phyloP scores from a whole-genome alignment of 2,329 filamentous ascomycete genomes.

The Fusarium pseudograminearum region DNA sequence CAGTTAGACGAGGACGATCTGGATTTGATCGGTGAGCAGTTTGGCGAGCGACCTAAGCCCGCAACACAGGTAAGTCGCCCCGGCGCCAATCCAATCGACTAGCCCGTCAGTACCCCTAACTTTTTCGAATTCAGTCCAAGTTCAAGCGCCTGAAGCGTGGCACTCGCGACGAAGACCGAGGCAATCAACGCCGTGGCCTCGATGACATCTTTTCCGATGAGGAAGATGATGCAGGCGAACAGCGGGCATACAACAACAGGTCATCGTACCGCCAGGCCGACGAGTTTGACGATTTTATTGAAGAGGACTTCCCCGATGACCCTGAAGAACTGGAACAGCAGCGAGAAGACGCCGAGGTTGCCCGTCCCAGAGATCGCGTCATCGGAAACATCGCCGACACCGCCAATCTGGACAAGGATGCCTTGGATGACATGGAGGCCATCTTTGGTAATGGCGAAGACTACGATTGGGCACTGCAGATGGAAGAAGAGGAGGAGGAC shows the following conservation, averaged over 20 bases:
- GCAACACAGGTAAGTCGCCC: constrained; percentile 74
- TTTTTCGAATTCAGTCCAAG: constrained; percentile 71
- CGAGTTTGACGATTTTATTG: constrained; percentile 96
- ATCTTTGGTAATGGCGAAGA: constrained; percentile 97
- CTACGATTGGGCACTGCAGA: constrained; percentile 92
- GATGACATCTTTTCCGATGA: constrained; percentile 97
- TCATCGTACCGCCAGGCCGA: constrained; percentile 72
- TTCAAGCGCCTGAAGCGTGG: constrained; percentile 98
- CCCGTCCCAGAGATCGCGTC: constrained; percentile 79
- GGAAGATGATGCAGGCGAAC: constrained; percentile 78
- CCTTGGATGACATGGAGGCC: constrained; percentile 93
- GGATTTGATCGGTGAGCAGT: constrained; percentile 89
- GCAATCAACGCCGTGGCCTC: constrained; percentile 76
- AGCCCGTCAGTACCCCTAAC: constrained; percentile 6
- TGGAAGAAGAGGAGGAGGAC: constrained; percentile 88
- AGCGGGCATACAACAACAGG: constrained; percentile 61
- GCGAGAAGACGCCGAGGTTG: constrained; percentile 89
- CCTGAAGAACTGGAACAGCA: constrained; percentile 81
- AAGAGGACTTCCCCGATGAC: constrained; percentile 92
- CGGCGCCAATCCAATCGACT: not conserved
- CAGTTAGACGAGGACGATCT: constrained; percentile 96
- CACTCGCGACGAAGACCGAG: constrained; percentile 77
- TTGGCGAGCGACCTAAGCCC: constrained; percentile 71
- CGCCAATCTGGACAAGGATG: constrained; percentile 88
- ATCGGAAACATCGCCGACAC: constrained; percentile 79